These are phyloP conservation scores for Phyllosticta ampelicida DNA, from an alignment of 2,329 filamentous ascomycete genomes.

Conservation along the genomic window DNA sequence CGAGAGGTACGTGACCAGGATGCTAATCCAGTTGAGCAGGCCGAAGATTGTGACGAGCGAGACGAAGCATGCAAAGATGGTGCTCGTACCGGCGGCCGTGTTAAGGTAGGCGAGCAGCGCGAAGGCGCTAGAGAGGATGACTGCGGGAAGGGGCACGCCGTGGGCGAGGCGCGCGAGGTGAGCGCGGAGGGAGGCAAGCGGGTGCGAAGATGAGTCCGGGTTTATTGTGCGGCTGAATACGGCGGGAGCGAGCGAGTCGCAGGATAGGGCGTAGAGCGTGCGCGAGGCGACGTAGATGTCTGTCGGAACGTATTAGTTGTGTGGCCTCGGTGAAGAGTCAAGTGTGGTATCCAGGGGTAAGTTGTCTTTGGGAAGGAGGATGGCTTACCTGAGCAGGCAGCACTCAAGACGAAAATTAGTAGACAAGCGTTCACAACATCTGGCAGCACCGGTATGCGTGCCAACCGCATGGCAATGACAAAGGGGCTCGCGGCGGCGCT, in stretches of 20 bases:
- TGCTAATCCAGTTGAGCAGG: slow-evolving; percentile 29
- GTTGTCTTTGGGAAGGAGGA: slow-evolving; percentile 41
- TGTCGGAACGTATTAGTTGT: slow-evolving; percentile 46
- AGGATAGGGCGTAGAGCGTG: slow-evolving; percentile 78
- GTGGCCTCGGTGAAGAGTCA: slow-evolving; percentile 26
- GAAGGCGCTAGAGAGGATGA: slow-evolving; percentile 41
- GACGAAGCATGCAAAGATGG: slow-evolving; percentile 42
- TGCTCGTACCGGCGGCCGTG: slow-evolving; percentile 48
- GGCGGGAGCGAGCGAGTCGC: slow-evolving; percentile 53
- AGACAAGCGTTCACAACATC: slow-evolving; percentile 14
- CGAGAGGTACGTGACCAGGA: slow-evolving; percentile 26
- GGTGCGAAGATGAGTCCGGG: slow-evolving; percentile 33
- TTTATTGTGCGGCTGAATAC: slow-evolving; percentile 44
- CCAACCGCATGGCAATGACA: slow-evolving; percentile 35
- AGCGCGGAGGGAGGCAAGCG: no score
- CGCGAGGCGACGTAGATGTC: slow-evolving; percentile 84
- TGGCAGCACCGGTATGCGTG: slow-evolving; percentile 34
- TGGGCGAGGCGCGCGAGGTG: slow-evolving; percentile 15
- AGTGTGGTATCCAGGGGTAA: slow-evolving; percentile 71
- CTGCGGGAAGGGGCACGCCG: slow-evolving; percentile 49
- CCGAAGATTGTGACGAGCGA: slow-evolving; percentile 29
- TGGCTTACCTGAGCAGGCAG: slow-evolving; percentile 6
- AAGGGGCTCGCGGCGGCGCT: slow-evolving; percentile 48
- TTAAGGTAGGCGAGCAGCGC: slow-evolving; percentile 60
- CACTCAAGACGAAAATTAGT: slow-evolving; percentile 11